These are phyloP conservation scores for Lepidium campestre DNA, from an alignment of 441 rosid genomes.

Conservation along the genomic window DNA sequence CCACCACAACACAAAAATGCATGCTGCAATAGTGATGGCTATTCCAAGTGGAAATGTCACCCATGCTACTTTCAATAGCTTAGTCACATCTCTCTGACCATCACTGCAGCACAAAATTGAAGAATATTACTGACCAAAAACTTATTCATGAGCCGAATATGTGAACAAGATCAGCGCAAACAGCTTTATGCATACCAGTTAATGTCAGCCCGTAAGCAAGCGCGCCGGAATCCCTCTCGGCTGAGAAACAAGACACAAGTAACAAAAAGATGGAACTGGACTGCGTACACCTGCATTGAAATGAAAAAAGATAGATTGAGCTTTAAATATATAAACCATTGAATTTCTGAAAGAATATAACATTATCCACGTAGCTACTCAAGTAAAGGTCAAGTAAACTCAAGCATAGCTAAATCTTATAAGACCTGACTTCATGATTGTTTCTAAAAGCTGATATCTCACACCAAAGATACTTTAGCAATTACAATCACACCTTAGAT, in stretches of 20 bases:
- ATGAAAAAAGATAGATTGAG: background rate
- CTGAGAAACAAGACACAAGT: slow-evolving; percentile 87
- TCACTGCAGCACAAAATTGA: slow-evolving; percentile 36
- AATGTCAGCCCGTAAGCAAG: slow-evolving; percentile 79
- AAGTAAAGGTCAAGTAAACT: background rate
- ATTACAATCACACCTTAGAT: background rate
- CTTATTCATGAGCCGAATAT: background rate
- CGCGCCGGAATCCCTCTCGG: slow-evolving; percentile 95
- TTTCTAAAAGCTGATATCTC: background rate
- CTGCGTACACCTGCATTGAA: slow-evolving; percentile 65
- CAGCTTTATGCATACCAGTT: slow-evolving; percentile 34
- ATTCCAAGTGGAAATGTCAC: slow-evolving; percentile 71
- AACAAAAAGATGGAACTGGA: slow-evolving; percentile 89
- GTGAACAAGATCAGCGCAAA: background rate
- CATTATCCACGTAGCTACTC: background rate
- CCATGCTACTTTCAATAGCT: slow-evolving; percentile 80
- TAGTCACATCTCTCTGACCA: slow-evolving; percentile 39
- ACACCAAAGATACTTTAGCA: background rate
- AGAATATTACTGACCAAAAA: background rate
- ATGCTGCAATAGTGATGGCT: slow-evolving; percentile 49
- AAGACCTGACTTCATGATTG: background rate
- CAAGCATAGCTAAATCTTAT: background rate
- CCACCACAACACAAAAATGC: slow-evolving; percentile 76
- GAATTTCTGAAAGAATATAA: background rate
- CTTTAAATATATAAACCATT: background rate